These are phyloP conservation scores for Wolfiporia cocos DNA, from an alignment of 1,284 basidiomycete genomes.

Conservation along the genomic window DNA sequence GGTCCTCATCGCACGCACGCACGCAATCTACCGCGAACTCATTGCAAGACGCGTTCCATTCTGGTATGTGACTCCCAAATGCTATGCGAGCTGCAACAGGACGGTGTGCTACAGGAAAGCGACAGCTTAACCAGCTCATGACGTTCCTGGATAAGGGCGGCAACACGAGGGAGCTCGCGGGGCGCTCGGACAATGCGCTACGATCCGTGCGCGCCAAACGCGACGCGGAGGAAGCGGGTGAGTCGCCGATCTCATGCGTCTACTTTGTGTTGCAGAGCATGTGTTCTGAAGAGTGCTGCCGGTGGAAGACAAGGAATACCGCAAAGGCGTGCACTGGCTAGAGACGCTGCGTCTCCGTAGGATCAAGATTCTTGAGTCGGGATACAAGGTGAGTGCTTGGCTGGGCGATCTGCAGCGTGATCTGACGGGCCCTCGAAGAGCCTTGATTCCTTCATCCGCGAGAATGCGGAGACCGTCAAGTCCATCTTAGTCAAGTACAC, in stretches of 20 bases:
- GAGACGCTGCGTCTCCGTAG: constrained; percentile 86
- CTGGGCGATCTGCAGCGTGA: neutral
- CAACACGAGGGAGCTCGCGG: constrained; percentile 51
- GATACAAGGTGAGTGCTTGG: constrained; percentile 50
- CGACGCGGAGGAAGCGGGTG: constrained; percentile 89
- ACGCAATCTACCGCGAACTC: constrained; percentile 67
- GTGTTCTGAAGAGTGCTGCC: constrained; percentile 2
- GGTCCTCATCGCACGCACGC: constrained; percentile 47
- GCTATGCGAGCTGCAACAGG: too few relatives aligned
- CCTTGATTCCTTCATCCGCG: constrained; percentile 73
- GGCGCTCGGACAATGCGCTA: constrained; percentile 58
- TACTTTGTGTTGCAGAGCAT: neutral
- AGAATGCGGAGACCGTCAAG: constrained; percentile 65
- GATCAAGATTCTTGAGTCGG: constrained; percentile 79
- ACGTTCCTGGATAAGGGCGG: constrained; percentile 70
- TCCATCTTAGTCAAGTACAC: constrained; percentile 64
- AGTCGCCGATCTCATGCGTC: constrained; percentile 16
- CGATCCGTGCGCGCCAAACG: constrained; percentile 77
- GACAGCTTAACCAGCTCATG: constrained; percentile 70
- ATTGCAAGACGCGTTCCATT: constrained; percentile 72
- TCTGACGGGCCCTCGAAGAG: constrained; percentile 41
- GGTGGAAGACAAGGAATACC: constrained; percentile 80
- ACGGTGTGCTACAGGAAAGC: constrained; percentile 50
- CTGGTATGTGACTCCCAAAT: constrained; percentile 46
- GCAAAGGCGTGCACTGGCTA: constrained; percentile 87